Base-by-base conservation (phyloP, 345 rosid genomes). In the Acer campestre region DNA sequence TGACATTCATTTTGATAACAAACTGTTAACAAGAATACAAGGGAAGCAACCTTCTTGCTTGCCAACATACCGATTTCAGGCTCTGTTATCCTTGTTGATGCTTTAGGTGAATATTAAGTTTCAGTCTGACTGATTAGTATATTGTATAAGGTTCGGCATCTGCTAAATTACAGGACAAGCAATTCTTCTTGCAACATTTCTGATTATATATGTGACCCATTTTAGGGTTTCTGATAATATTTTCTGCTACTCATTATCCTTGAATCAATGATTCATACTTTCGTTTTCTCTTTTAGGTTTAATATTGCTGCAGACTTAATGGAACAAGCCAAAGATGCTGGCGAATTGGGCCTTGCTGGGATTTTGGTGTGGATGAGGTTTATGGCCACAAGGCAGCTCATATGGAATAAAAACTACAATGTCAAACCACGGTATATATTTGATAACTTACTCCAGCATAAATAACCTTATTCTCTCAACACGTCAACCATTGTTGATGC, bases 301-400 rank as follows among this genome's bases (percentile, higher is more conserved):
- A 96, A 96, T 77, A 96, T 96, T 75, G 99, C 97, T 10, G 90
- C 98, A 71, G 98, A 96, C 85, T 88, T 96, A 80, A 83, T 91
- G 67, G 88, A 90, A 68, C 86, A 92, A 85, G 95, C 98, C 75
- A 89, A 87, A 87, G 68, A 83, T 85, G 88, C 91, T 67, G 98
- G 98, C 49, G 89, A 88, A 68, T 79, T 89, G 82, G 98, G 98
- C 72, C 78, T 96, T 58, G 94, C 97, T 10, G 99, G 93, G 78
- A 88, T 96, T 77, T 90, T 96, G 81, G 99, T 92, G 62, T 96
- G 99, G 99, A 91, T 94, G 98, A 90, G 99, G 88, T 96, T 94
- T 86, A 96, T 96, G 99, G 98, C 99, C 67, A 91, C 94, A 53
- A 90, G 99, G 80, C 99, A 96, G 86, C 98, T 96, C 66, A 89